These are phyloP conservation scores for Aspergillus thermomutatus DNA, from an alignment of 2,329 filamentous ascomycete species.

Conservation along the genomic window DNA sequence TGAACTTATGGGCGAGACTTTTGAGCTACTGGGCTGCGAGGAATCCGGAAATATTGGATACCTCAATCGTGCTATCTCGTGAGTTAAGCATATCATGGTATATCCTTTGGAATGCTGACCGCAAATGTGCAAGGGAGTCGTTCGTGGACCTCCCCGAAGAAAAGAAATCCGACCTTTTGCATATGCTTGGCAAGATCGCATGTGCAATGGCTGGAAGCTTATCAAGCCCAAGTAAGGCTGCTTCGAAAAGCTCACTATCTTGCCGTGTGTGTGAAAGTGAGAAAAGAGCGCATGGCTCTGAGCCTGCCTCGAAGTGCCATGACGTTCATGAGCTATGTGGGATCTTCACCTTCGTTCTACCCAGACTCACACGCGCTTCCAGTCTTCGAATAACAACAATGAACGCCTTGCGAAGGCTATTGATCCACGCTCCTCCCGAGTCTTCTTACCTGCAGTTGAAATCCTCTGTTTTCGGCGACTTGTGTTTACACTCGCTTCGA, in stretches of 20 bases:
- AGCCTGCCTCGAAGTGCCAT: constrained; percentile 13
- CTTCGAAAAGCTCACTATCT: constrained; percentile 22
- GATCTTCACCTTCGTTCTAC: constrained; percentile 43
- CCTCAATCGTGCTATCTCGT: constrained; percentile 49
- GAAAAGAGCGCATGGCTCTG: constrained; percentile 11
- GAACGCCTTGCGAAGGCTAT: constrained; percentile 65
- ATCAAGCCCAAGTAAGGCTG: constrained; percentile 23
- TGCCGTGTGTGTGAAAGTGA: constrained; percentile 39
- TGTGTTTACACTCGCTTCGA: constrained; percentile 75
- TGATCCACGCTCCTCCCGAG: constrained; percentile 60
- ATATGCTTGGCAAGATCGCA: constrained; percentile 54
- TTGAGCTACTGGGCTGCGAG: constrained; percentile 32
- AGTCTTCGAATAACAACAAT: constrained; percentile 67
- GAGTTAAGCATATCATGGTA: constrained; percentile 27
- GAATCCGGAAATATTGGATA: constrained; percentile 34
- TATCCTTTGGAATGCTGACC: constrained; percentile 1
- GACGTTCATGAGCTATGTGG: constrained; percentile 36
- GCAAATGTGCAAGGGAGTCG: constrained; percentile 27
- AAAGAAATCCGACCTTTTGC: constrained; percentile 52
- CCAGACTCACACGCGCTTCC: constrained; percentile 48
- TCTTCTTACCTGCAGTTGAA: constrained; percentile 63
- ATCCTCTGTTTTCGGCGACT: constrained; percentile 67
- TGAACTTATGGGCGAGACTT: constrained; percentile 33
- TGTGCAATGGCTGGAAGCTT: constrained; percentile 55
- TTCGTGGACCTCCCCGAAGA: constrained; percentile 50